Base-by-base conservation (phyloP, 441 rosid species). In the Mallotus japonicus region DNA sequence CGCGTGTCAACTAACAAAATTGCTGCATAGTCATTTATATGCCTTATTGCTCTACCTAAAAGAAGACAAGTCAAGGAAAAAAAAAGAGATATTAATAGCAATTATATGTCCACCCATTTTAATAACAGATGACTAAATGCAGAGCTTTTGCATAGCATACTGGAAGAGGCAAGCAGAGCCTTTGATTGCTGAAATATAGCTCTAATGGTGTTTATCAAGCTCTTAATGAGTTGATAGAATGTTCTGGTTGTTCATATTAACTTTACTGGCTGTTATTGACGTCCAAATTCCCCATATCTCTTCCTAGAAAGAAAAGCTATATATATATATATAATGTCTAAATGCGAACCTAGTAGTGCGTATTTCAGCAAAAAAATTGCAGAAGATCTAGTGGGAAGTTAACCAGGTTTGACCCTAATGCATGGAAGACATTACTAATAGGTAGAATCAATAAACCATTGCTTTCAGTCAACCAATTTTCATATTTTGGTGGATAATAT, bases 31-130 rank as follows among this genome's bases (percentile, higher is more conserved):
- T 92, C 98, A 72, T 90, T 90, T 71, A 82, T 79, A 83, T 94
- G 97, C 68, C 97, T 85, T 71, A 94, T 94, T 46, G 95, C 97
- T 81, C 99, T 83, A 73, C 99, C 99, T 95, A 19, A 71, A 28
- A 79, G 62, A 11, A 70, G 55, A 54, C 22, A 37, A 69, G 9
- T 8, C 40, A 65, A 65, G 17, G 20, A 15, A 74, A 73, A 28
- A 63, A 20, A 20, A 2, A 55, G 22, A 53, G 17, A 58, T 12
- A 37, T 75, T 50, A 49, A 53, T 70, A 13, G 19, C 58, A 68
- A 19, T 49, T 46, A 32, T 50, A 54, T 46, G 59, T 28, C 50
- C 67, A 69, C 49, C 17, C 10, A 49, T 44, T 70, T 49, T 55
- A 67, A 44, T 16, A 70, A 42, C 15, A 55, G 58, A 62, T 55